Conservation (phyloP, 768 basidiomycete species). For the Xerocomellus intermedius region DNA sequence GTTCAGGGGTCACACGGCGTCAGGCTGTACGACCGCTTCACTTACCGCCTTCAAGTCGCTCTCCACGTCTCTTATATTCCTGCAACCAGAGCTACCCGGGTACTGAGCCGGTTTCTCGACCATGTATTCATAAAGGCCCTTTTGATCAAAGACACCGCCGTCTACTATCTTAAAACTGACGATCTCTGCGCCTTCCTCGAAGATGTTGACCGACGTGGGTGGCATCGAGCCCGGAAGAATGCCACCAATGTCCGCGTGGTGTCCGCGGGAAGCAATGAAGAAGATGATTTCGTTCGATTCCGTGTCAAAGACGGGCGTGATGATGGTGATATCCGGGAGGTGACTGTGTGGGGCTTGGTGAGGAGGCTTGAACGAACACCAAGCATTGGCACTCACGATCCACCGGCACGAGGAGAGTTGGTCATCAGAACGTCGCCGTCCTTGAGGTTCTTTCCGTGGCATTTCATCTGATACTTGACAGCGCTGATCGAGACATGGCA, state of each 20-base stretch:
- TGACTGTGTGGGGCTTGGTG: conserved; percentile 43
- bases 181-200: conserved; percentile 92
- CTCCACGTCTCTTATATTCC: conserved; percentile 86
- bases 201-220: conserved; percentile 85
- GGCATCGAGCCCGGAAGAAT: conserved; percentile 96
- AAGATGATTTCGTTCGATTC: conserved; percentile 73
- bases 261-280: conserved; percentile 91
- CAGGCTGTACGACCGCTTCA: conserved; percentile 2
- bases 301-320: conserved; percentile 85
- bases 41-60: conserved; percentile 87
- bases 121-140: conserved; percentile 76
- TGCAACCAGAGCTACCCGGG: conserved; percentile 83
- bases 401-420: conserved; percentile 86
- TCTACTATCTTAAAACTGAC: conserved; percentile 90
- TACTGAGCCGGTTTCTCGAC: conserved; percentile 77
- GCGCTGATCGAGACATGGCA: conserved; percentile 48
- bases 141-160: conserved; percentile 74
- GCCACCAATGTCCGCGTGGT: conserved; percentile 93
- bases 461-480: conserved; percentile 86
- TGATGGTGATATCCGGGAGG: conserved; percentile 88
- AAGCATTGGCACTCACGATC: conserved; percentile 64
- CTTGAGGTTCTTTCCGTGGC: conserved; percentile 66
- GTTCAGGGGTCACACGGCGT: background rate
- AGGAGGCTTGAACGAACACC: background rate
- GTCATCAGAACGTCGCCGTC: conserved; percentile 94